Conservation (phyloP, 306 rosid species). For the Prunus persica region Prunus_persica_NCBIv2 NC_034013.1:16679001-16679500, state of each 20-base stretch:
- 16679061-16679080: slow-evolving; percentile 95
- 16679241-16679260: slow-evolving; percentile 91
- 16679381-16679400: slow-evolving; percentile 76
- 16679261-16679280: slow-evolving; percentile 96
- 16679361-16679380: slow-evolving; percentile 84
- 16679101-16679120: slow-evolving; percentile 97
- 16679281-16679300: slow-evolving; percentile 98
- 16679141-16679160: slow-evolving; percentile 88
- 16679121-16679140: slow-evolving; percentile 87
- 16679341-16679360: slow-evolving; percentile 90
- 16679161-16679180: slow-evolving; percentile 83
- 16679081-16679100: slow-evolving; percentile 96
- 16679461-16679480: slow-evolving; percentile 83
- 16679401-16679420: slow-evolving; percentile 76
- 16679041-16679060: slow-evolving; percentile 92
- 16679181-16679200: slow-evolving; percentile 85
- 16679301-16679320: slow-evolving; percentile 91
- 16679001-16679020: slow-evolving; percentile 74
- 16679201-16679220: slow-evolving; percentile 74
- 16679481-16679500: slow-evolving; percentile 95
- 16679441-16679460: slow-evolving; percentile 78
- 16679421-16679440: slow-evolving; percentile 55
- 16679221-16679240: slow-evolving; percentile 89
- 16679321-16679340: slow-evolving; percentile 82
- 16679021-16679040: slow-evolving; percentile 85